A percentile compares a stretch with the other conserved stretches of the same genome.
Conservation (phyloP, 2,329 filamentous ascomycete genomes). For the Trichothecium roseum region DNA sequence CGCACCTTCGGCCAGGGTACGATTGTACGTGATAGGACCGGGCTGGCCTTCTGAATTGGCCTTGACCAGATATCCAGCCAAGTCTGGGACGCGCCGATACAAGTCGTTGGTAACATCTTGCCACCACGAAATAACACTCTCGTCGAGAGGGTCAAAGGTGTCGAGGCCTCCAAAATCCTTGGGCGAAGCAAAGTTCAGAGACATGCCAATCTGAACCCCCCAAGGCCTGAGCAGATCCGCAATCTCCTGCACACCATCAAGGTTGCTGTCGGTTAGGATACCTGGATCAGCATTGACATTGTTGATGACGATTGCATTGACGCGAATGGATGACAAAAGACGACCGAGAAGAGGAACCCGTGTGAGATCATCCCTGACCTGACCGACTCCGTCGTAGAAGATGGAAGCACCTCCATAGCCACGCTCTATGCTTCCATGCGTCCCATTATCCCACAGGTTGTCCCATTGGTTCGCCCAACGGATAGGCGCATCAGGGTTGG, state of each 20-base stretch:
- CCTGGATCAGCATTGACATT: conserved; percentile 61
- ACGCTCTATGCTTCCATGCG: conserved; percentile 48
- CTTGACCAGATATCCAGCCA: conserved; percentile 61
- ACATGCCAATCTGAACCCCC: conserved; percentile 54
- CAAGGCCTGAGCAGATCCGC: conserved; percentile 58
- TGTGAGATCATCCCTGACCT: conserved; percentile 45
- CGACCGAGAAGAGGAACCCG: conserved; percentile 54
- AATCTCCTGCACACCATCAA: conserved; percentile 50
- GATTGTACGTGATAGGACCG: conserved; percentile 58
- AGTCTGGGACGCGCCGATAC: conserved; percentile 52
- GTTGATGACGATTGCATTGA: conserved; percentile 60
- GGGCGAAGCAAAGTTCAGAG: conserved; percentile 59
- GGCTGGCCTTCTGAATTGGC: conserved; percentile 65
- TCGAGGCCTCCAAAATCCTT: conserved; percentile 40
- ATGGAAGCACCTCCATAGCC: conserved; percentile 60
- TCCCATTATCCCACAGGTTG: conserved; percentile 43
- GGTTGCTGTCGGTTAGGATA: conserved; percentile 43
- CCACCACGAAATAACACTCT: conserved; percentile 53
- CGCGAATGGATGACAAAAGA: conserved; percentile 52
- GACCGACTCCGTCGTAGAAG: conserved; percentile 44
- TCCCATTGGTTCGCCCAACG: conserved; percentile 69
- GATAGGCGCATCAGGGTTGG: conserved; percentile 49
- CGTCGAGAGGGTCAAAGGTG: conserved; percentile 57
- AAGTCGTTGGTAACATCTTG: conserved; percentile 45
- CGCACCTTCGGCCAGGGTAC: conserved; percentile 56